Base-by-base conservation (phyloP, 352 stramenopile species). In the Phytopythium delawarense region DNA sequence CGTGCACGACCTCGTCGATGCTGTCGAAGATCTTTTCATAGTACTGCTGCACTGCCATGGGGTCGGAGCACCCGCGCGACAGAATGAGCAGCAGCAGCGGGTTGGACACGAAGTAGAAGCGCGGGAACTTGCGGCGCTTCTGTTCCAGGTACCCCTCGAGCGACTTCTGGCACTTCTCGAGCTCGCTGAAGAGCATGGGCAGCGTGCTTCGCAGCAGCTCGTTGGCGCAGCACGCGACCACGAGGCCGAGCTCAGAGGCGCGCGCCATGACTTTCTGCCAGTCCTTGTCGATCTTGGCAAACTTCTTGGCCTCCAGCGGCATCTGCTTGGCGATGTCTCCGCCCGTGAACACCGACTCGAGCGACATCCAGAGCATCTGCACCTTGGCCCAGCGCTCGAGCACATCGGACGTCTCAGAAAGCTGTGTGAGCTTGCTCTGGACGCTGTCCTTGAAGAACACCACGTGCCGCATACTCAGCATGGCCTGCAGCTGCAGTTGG, bases 91-190 rank as follows among this genome's bases (percentile, higher is more conserved):
- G 75, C 46, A 97, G 63, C 2, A 96, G 74, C n/a, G 89, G 86
- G 58, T 97, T 97, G 1, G 88, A 96, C 1, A 97, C 89, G 46
- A 97, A 97, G 74, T 97, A 97, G 64, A 97, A 97, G 12, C 91
- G 79, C 15, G 89, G 89, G 66, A 97, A 97, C 64, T 91, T 96
- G 61, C 87, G 88, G 21, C 91, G 74, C 63, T 97, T 97, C 52
- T 97, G 88, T 74, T 97, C 89, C 54, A 97, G 66, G 70, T 97
- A 97, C 0, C 89, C 89, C 63, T 97, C 90, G 44, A 97, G 68
- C 0, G 78, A 91, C 68, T 97, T 97, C 49, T 97, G 90, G 63
- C 90, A 97, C 66, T 96, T 95, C 60, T 97, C 91, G 1, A 97
- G 78, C 66, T 97, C 91, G 5, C 79, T 77, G 62, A 94, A 96